Conservation (phyloP, 2,329 filamentous ascomycete genomes). For the Hypoxylon sp. region DNA sequence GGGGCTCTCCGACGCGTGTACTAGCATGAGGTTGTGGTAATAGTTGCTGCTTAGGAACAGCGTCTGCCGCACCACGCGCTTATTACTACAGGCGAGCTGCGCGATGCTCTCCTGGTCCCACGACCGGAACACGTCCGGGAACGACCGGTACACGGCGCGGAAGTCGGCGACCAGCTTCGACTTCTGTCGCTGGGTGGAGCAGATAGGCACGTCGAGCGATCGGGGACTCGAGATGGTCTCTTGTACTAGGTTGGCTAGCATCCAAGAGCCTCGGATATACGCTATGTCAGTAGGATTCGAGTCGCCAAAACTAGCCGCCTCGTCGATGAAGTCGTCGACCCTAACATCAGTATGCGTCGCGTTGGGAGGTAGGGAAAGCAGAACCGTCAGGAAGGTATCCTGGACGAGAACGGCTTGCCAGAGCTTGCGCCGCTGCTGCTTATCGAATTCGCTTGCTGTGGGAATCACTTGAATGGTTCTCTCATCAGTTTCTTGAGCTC, state of each 20-base stretch:
- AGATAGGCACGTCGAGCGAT: slow-evolving; percentile 79
- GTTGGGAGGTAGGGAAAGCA: slow-evolving; percentile 80
- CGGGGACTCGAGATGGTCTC: slow-evolving; percentile 80
- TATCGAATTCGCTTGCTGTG: slow-evolving; percentile 75
- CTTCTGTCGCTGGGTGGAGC: slow-evolving; percentile 75
- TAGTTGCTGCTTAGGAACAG: slow-evolving; percentile 85
- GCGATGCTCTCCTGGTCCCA: slow-evolving; percentile 72
- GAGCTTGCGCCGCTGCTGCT: slow-evolving; percentile 81
- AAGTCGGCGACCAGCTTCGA: slow-evolving; percentile 77
- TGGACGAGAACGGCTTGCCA: slow-evolving; percentile 86
- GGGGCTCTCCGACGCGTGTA: slow-evolving; percentile 76
- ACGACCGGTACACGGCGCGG: slow-evolving; percentile 76
- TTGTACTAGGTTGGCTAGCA: slow-evolving; percentile 81
- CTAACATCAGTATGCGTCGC: slow-evolving; percentile 84
- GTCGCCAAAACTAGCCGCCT: slow-evolving; percentile 66
- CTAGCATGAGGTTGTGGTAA: slow-evolving; percentile 83
- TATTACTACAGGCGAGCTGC: slow-evolving; percentile 67
- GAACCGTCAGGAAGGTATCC: slow-evolving; percentile 83
- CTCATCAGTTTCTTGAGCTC: slow-evolving; percentile 25
- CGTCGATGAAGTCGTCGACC: slow-evolving; percentile 78
- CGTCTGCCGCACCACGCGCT: slow-evolving; percentile 77
- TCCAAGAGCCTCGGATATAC: slow-evolving; percentile 83
- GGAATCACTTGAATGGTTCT: slow-evolving; percentile 63
- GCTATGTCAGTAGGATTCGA: slow-evolving; percentile 74
- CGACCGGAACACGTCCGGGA: slow-evolving; percentile 76